Conservation (phyloP, 257 asterid species). For the Jasminum sambac region DNA sequence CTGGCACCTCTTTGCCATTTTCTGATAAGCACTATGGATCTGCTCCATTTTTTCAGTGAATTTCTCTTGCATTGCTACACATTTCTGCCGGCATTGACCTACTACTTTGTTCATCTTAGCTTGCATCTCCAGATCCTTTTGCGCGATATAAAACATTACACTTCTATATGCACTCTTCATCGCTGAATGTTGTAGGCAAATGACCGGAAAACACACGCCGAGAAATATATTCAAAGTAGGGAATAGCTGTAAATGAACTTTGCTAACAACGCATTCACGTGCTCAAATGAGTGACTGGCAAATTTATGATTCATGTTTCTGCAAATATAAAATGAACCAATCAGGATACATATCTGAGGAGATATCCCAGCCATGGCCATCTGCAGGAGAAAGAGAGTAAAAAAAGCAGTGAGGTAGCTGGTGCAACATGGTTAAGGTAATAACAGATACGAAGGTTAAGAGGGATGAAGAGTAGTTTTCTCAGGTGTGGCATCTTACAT, state of each 20-base stretch:
- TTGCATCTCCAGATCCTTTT: slow-evolving; percentile 90
- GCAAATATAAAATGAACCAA: slow-evolving; percentile 7
- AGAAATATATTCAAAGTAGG: background rate
- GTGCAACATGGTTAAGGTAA: slow-evolving; percentile 7
- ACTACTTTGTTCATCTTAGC: slow-evolving; percentile 71
- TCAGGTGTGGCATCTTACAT: slow-evolving; percentile 56
- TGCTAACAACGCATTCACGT: slow-evolving; percentile 9
- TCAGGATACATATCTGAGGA: slow-evolving; percentile 89
- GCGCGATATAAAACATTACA: slow-evolving; percentile 80
- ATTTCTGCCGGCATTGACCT: slow-evolving; percentile 84
- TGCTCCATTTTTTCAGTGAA: slow-evolving; percentile 88
- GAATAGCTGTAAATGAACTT: background rate
- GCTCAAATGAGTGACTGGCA: slow-evolving; percentile 7
- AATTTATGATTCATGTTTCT: slow-evolving; percentile 5
- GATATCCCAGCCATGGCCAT: slow-evolving; percentile 85
- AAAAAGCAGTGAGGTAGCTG: slow-evolving; percentile 25
- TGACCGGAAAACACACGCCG: slow-evolving; percentile 16
- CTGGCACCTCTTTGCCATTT: slow-evolving; percentile 82
- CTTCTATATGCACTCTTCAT: slow-evolving; percentile 75
- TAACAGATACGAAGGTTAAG: slow-evolving; percentile 14
- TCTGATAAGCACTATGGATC: slow-evolving; percentile 81
- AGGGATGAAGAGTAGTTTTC: slow-evolving; percentile 7
- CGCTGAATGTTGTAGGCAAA: slow-evolving; percentile 51
- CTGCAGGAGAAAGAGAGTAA: slow-evolving; percentile 51
- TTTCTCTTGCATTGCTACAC: slow-evolving; percentile 85